phyloP scores from a whole-genome alignment of 2,329 filamentous ascomycete genomes.

The Colletotrichum graminicola region DNA sequence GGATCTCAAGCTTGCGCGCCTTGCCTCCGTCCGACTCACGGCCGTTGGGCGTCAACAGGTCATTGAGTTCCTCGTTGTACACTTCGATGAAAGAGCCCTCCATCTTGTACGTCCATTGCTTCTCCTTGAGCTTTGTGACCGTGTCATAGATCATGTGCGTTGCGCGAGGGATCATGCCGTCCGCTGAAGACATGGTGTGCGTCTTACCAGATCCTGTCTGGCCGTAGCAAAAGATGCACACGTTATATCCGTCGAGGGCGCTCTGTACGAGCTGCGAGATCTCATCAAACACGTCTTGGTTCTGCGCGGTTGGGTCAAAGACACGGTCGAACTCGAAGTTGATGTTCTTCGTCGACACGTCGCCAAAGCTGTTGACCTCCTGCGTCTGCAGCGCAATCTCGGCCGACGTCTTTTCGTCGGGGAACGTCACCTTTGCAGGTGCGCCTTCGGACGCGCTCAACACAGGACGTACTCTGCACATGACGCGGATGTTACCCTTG shows the following conservation, averaged over 20 bases:
- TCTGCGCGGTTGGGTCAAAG: conserved; percentile 82
- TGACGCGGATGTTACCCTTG: conserved; percentile 98
- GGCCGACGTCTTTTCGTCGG: conserved; percentile 85
- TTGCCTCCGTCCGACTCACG: conserved; percentile 76
- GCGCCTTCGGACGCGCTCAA: conserved; percentile 70
- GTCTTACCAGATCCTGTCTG: conserved; percentile 98
- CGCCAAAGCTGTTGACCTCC: conserved; percentile 83
- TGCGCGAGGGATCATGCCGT: conserved; percentile 95
- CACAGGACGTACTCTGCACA: conserved; percentile 91
- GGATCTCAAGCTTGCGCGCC: conserved; percentile 86
- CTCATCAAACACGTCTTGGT: conserved; percentile 91
- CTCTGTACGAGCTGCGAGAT: conserved; percentile 98
- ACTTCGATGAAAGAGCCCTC: conserved; percentile 97
- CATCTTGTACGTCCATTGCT: conserved; percentile 95
- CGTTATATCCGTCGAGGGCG: conserved; percentile 96
- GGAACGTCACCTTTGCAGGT: conserved; percentile 81
- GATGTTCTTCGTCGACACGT: conserved; percentile 81
- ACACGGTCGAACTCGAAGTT: conserved; percentile 94
- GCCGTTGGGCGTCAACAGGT: conserved; percentile 73
- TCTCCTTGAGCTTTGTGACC: conserved; percentile 84
- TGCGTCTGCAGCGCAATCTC: conserved; percentile 88
- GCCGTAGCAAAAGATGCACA: conserved; percentile 98
- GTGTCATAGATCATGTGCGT: conserved; percentile 95
- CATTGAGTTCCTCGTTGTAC: conserved; percentile 97
- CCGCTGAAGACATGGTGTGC: conserved; percentile 89